Conservation (phyloP, 176 grass and related monocot genomes). For the Dendrocalamus sinicus region DNA sequence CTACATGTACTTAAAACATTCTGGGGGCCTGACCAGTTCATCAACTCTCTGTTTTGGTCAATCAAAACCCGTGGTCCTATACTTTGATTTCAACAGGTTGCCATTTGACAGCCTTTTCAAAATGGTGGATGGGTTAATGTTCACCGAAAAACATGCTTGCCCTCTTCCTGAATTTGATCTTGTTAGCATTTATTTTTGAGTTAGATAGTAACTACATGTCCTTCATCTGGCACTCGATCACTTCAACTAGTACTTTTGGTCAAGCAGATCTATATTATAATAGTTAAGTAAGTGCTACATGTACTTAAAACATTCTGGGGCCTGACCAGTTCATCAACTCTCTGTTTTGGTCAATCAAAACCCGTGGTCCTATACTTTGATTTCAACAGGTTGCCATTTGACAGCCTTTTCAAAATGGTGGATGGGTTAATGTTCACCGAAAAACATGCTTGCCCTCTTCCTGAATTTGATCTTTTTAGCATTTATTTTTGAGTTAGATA, state of each 20-base stretch:
- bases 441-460: background rate
- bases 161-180: background rate
- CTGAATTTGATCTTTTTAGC: background rate
- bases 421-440: constrained; percentile 2
- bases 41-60: background rate
- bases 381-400: constrained; percentile 6
- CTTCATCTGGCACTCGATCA: background rate
- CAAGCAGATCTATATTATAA: background rate
- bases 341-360: background rate
- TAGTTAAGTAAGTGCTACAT: constrained; percentile 5
- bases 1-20: background rate
- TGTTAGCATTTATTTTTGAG: constrained; percentile 25
- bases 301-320: background rate
- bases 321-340: background rate
- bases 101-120: constrained; percentile 12
- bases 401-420: constrained; percentile 10
- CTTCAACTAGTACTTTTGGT: background rate
- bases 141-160: background rate
- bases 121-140: constrained; percentile 12
- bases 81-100: background rate
- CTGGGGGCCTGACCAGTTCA: background rate
- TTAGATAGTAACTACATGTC: constrained; percentile 10
- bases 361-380: background rate
- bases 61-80: background rate
- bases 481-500: constrained; percentile 31